Evolutionary conservation across 2,329 filamentous ascomycete genomes (phyloP).

Genomic region (Xylaria sp.): DNA sequence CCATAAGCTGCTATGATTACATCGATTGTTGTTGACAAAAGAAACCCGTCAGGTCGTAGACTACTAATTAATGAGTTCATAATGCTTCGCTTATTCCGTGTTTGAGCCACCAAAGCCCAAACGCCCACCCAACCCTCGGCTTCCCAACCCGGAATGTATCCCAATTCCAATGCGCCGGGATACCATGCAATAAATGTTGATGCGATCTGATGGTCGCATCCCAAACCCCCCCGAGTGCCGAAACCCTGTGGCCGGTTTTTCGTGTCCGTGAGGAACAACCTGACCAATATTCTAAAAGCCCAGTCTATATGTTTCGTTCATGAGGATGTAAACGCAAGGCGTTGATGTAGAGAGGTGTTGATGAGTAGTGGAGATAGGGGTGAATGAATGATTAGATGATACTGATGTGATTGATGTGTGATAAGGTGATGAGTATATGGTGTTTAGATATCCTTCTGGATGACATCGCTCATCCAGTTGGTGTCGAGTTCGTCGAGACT

Average conservation of each 20-base stretch:
- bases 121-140: constrained; percentile 23
- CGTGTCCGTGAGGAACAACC: constrained; percentile 33
- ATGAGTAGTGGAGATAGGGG: background rate
- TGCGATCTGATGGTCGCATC: constrained; percentile 19
- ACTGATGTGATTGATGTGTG: background rate
- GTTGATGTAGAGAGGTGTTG: constrained; percentile 6
- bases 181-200: constrained; percentile 24
- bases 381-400: background rate
- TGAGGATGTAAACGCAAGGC: constrained; percentile 11
- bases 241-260: constrained; percentile 23
- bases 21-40: constrained; percentile 21
- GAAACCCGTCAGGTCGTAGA: constrained; percentile 19
- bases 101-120: background rate
- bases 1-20: constrained; percentile 16
- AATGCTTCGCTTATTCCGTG: constrained; percentile 17
- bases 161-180: constrained; percentile 10
- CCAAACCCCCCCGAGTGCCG: constrained; percentile 15
- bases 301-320: constrained; percentile 21
- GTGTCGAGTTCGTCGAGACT: constrained; percentile 57
- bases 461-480: constrained; percentile 62
- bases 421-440: background rate
- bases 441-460: constrained; percentile 43
- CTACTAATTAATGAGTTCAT: constrained; percentile 12
- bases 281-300: constrained; percentile 17
- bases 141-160: background rate